Evolutionary conservation across 441 rosid genomes (phyloP), one percentile per base, ranked within the genome.

Genomic region (Biscutella laevigata): DNA sequence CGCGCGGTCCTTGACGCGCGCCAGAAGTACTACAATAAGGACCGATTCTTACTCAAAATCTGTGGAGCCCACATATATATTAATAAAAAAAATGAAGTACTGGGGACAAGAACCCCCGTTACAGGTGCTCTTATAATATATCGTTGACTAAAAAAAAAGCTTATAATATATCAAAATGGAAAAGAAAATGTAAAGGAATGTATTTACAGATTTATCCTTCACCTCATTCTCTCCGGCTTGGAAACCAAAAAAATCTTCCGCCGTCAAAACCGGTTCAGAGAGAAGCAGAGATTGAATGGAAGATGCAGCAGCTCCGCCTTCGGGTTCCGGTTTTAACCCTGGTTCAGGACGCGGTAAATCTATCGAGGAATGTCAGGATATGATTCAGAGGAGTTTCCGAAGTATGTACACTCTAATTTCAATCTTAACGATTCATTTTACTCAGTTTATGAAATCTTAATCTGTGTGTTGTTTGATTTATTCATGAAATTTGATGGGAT

Each of bases 311-410:
- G 24, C 72, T 51, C 68, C 68, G 19, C 62, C 13, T 14, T 53
- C 62, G 12, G 72, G 64, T 8, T 12, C 68, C 28, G 49, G 17
- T 14, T 29, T 57, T 1, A 44, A 35, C 11, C 58, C 35, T 2
- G 53, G 68, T 12, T 5, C 33, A 4, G 9, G 22, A 3, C 68
- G 64, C 15, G 68, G 72, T 0, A 62, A 19, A 62, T 49, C 73
- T 3, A 58, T 62, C 34, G 53, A 34, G 33, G 69, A 69, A 69
- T 69, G 73, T 27, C 21, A 69, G 26, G 53, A 51, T 57, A 69
- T 69, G 73, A 69, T 69, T 40, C 73, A 2, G 2, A 53, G 66
- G 43, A 69, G 69, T n/a, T 53, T 62, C 26, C 66, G 73, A 62
- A 57, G 73, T 69, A 68, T n/a, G 11, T 25, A 11, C 12, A 27